Evolutionary conservation across 2,329 filamentous ascomycete species (phyloP).

Genomic region (Penicillium freii): DNA sequence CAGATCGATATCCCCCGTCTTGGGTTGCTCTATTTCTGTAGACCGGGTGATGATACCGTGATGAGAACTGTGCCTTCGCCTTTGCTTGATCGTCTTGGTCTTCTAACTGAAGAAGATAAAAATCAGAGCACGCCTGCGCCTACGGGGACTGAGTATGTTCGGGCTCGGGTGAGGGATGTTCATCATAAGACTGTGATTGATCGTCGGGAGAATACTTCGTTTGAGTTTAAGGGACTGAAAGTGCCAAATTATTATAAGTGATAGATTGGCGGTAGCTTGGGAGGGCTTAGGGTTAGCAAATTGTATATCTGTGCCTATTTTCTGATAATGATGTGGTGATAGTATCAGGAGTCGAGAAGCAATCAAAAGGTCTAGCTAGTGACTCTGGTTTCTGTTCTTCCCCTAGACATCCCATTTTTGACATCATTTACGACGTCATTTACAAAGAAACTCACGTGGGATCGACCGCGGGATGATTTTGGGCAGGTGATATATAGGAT

Average conservation of each 20-base stretch:
- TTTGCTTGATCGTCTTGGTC: conserved; percentile 38
- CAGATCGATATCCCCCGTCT: conserved; percentile 33
- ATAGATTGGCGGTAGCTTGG: neutral
- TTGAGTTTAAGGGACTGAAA: conserved; percentile 45
- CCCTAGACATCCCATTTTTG: neutral
- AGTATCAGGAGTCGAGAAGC: neutral
- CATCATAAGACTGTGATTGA: conserved; percentile 48
- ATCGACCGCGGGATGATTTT: neutral
- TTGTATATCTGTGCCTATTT: neutral
- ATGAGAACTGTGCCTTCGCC: conserved; percentile 38
- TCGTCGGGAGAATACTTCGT: conserved; percentile 46
- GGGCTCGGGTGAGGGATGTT: conserved; percentile 49
- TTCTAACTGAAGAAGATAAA: conserved; percentile 43
- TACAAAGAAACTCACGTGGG: neutral
- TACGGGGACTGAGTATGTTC: conserved; percentile 48
- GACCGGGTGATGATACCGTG: conserved; percentile 34
- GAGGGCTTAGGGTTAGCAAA: neutral
- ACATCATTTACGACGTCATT: neutral
- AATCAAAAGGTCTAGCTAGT: neutral
- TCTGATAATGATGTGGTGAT: neutral
- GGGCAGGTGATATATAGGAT: neutral
- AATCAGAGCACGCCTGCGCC: conserved; percentile 35
- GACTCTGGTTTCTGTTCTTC: neutral
- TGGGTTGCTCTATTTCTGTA: conserved; percentile 40
- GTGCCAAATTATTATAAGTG: conserved; percentile 39